A percentile compares a stretch with the other conserved stretches of the same genome.
phyloP scores from a whole-genome alignment of 2,329 filamentous ascomycete genomes.

The Epichloe baconii region DNA sequence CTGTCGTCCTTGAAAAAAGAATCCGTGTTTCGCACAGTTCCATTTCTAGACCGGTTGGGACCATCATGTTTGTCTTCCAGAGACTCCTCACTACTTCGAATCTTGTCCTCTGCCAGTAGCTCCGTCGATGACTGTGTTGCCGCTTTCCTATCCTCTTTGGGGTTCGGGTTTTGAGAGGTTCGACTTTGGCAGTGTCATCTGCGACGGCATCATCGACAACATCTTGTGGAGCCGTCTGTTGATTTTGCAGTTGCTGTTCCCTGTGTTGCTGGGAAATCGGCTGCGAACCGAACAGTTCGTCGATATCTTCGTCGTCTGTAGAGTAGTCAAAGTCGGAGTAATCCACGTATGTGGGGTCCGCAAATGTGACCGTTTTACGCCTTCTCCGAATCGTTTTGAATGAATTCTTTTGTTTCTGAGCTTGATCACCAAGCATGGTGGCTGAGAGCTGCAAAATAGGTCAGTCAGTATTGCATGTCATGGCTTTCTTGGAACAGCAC shows the following conservation, averaged over 20 bases:
- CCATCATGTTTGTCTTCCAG: conserved; percentile 41
- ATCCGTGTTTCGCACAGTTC: conserved; percentile 80
- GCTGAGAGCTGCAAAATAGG: conserved; percentile 37
- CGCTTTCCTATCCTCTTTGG: conserved; percentile 27
- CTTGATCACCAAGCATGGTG: conserved; percentile 48
- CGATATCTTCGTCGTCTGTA: conserved; percentile 52
- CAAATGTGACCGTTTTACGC: conserved; percentile 76
- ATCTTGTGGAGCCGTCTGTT: conserved; percentile 13
- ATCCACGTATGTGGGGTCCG: conserved; percentile 75
- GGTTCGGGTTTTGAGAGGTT: conserved; percentile 37
- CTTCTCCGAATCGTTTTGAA: conserved; percentile 76
- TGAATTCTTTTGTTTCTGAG: conserved; percentile 70
- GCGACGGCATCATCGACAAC: conserved; percentile 20
- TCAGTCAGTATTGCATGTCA: conserved; percentile 9
- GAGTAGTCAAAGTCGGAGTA: conserved; percentile 81
- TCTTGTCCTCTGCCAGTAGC: conserved; percentile 20
- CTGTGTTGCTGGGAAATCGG: conserved; percentile 17
- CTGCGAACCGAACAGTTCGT: conserved; percentile 29
- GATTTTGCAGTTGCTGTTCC: conserved; percentile 16
- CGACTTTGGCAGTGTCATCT: conserved; percentile 42
- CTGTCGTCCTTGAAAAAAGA: conserved; percentile 98
- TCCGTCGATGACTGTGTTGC: conserved; percentile 20
- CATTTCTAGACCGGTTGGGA: conserved; percentile 60
- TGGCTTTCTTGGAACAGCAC: neutral
- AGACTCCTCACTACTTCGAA: conserved; percentile 51